Evolutionary conservation across 2,329 filamentous ascomycete species (phyloP).

Genomic region (Stemphylium lycopersici): DNA sequence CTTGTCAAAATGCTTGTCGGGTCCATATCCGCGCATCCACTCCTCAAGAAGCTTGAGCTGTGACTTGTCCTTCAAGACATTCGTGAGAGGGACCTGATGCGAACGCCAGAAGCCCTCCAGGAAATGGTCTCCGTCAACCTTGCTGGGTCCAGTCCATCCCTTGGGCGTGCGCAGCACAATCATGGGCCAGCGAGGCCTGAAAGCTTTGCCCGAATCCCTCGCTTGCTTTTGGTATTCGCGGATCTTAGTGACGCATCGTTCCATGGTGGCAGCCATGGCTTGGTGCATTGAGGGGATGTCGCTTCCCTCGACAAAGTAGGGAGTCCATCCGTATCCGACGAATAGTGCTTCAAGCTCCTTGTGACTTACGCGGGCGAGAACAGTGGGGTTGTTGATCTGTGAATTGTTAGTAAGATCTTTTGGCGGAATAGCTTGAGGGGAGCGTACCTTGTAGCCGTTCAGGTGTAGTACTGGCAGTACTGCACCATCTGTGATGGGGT

Average conservation of each 20-base stretch:
- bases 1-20: constrained; percentile 71
- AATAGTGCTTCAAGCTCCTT: constrained; percentile 74
- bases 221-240: constrained; percentile 72
- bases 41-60: constrained; percentile 72
- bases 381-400: constrained; percentile 53
- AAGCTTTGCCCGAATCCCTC: constrained; percentile 70
- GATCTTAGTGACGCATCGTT: constrained; percentile 74
- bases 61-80: constrained; percentile 68
- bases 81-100: constrained; percentile 78
- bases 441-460: constrained; percentile 78
- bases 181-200: constrained; percentile 79
- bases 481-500: constrained; percentile 77
- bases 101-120: constrained; percentile 79
- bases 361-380: constrained; percentile 75
- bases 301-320: constrained; percentile 80
- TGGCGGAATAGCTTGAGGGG: background rate
- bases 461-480: constrained; percentile 79
- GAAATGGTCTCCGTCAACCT: constrained; percentile 69
- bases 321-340: constrained; percentile 76
- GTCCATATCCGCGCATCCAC: constrained; percentile 80
- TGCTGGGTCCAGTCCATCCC: constrained; percentile 78
- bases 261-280: constrained; percentile 78
- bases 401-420: constrained; percentile 3
- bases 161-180: constrained; percentile 78
- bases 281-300: constrained; percentile 79